Percentiles rank a stretch among this genome's conserved stretches.
These are phyloP conservation scores for Colletotrichum lini DNA, from an alignment of 2,329 filamentous ascomycete species.

Conservation along the genomic window DNA sequence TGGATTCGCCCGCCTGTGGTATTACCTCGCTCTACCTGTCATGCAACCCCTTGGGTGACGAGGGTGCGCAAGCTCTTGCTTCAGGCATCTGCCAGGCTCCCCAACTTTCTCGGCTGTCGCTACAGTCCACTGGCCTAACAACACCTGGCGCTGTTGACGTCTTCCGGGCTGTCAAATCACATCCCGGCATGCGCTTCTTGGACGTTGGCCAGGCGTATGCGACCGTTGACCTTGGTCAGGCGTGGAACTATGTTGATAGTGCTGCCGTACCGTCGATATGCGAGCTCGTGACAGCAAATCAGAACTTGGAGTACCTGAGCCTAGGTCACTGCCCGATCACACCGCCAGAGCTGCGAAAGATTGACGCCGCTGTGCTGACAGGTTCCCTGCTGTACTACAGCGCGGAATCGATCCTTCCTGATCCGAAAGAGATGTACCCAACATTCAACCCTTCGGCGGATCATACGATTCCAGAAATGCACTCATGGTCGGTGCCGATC, in stretches of 20 bases:
- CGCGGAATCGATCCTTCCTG: constrained; percentile 54
- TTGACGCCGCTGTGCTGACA: constrained; percentile 50
- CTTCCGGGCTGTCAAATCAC: constrained; percentile 53
- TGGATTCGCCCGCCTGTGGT: constrained; percentile 51
- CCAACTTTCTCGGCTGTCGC: constrained; percentile 53
- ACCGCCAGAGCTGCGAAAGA: constrained; percentile 45
- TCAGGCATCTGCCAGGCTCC: constrained; percentile 50
- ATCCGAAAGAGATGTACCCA: constrained; percentile 42
- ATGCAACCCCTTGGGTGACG: constrained; percentile 55
- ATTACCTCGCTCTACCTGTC: constrained; percentile 56
- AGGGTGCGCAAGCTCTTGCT: constrained; percentile 50
- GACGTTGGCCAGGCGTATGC: constrained; percentile 63
- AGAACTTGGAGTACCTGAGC: constrained; percentile 58
- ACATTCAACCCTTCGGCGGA: constrained; percentile 50
- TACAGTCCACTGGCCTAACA: constrained; percentile 61
- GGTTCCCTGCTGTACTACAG: constrained; percentile 56
- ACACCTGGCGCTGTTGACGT: constrained; percentile 56
- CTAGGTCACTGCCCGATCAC: constrained; percentile 56
- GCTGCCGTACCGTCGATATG: constrained; percentile 51
- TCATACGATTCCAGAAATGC: constrained; percentile 26
- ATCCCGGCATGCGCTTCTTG: constrained; percentile 54
- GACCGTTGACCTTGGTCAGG: constrained; percentile 60
- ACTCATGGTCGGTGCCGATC: constrained; percentile 15
- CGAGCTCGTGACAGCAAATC: constrained; percentile 51
- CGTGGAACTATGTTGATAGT: constrained; percentile 64